Evolutionary conservation across 768 basidiomycete species (phyloP), one percentile per base, ranked within the genome.

Genomic region (Mycena vitilis): DNA sequence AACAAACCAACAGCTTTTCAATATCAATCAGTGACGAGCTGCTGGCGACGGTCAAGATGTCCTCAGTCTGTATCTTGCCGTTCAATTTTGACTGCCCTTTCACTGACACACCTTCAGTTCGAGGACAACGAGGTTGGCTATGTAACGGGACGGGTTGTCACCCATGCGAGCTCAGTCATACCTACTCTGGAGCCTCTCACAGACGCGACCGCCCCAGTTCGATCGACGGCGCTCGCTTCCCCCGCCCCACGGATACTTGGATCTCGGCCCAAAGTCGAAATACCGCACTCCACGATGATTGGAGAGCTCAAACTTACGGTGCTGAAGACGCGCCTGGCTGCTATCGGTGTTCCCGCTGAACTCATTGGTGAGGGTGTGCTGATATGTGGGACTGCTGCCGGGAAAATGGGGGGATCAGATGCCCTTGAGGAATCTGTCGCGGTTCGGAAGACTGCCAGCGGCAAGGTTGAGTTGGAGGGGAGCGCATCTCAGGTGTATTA

Each of bases 51-150:
- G 79, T 98, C 71, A 90, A 89, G 75, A 91, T 96, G 89, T 96
- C 97, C 13, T 86, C 91, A 78, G 96, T 97, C 78, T 61, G 93
- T 83, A 53, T 48, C 44, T 38, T 11, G 48, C 42, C 48, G n/a
- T 74, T 49, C 30, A 30, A 23, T 36, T 49, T 16, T 15, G 25
- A 61, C 53, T 47, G 6, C 1, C 18, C 25, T 38, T 36, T 40
- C 47, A 3, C 53, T 71, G 0, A 66, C 51, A 30, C 12, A 54
- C 18, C 65, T 64, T 38, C 74, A 98, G 96, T 98, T 98, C 76
- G 98, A 99, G 75, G 97, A 98, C 77, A 99, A 96, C 74, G 96
- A 99, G 79, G 93, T 99, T 52, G 95, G 94, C 20, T 96, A 91
- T 78, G 90, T 99, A 51, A 89, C 90, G 23, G 98, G 98, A 23